Conservation (phyloP, 2,329 filamentous ascomycete species). For the Ploettnerulaceae sp. region DNA sequence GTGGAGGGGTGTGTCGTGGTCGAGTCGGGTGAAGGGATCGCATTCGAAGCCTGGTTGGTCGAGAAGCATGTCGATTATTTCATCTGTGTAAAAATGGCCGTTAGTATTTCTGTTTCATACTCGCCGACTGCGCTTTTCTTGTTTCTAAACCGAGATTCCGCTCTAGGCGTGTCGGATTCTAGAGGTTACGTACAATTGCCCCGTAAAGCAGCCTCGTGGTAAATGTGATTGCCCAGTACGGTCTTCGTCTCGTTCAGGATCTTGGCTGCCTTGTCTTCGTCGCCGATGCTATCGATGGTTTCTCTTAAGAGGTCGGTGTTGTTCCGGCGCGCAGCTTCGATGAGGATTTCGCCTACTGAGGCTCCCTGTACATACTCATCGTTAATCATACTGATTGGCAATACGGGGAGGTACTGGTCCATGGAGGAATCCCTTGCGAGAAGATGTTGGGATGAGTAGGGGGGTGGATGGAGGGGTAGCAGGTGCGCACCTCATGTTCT, state of each 20-base stretch:
- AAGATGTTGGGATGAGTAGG: neutral
- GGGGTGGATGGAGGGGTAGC: slow-evolving; percentile 7
- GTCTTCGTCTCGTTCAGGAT: slow-evolving; percentile 85
- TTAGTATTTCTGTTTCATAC: neutral
- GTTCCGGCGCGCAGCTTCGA: slow-evolving; percentile 91
- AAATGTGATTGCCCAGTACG: slow-evolving; percentile 79
- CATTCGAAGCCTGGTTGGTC: slow-evolving; percentile 83
- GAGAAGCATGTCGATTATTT: slow-evolving; percentile 75
- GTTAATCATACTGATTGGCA: too few relatives aligned
- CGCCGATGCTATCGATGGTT: slow-evolving; percentile 55
- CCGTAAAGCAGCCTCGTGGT: slow-evolving; percentile 81
- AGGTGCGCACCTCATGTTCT: slow-evolving; percentile 27
- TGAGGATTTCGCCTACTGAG: slow-evolving; percentile 74
- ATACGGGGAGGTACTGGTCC: too few relatives aligned
- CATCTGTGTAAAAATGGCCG: slow-evolving; percentile 47
- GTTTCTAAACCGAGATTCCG: too few relatives aligned
- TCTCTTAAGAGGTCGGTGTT: slow-evolving; percentile 81
- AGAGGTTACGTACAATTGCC: slow-evolving; percentile 68
- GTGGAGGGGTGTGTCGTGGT: slow-evolving; percentile 77
- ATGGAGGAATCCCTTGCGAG: neutral
- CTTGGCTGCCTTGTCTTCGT: slow-evolving; percentile 58
- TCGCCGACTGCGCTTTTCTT: too few relatives aligned
- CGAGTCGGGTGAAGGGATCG: slow-evolving; percentile 66
- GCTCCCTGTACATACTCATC: slow-evolving; percentile 60
- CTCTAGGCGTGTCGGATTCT: neutral